These are phyloP conservation scores for Onygenales sp. DNA, from an alignment of 2,329 filamentous ascomycete genomes.

Conservation along the genomic window DNA sequence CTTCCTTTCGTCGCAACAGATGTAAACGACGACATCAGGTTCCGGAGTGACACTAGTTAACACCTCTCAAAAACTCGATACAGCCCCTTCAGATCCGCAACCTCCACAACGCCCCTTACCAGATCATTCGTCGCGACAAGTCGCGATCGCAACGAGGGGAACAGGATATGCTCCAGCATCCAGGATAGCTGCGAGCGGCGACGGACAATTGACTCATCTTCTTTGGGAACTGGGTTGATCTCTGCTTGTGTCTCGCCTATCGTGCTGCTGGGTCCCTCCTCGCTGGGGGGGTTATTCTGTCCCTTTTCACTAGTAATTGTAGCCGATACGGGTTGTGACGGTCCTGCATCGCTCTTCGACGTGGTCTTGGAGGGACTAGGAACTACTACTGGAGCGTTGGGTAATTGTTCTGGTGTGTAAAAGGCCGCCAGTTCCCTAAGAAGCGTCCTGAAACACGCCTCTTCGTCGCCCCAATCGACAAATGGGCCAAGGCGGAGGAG, in stretches of 20 bases:
- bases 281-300: too few relatives aligned
- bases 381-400: slow-evolving; percentile 17
- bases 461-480: slow-evolving; percentile 79
- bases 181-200: slow-evolving; percentile 61
- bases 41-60: slow-evolving; percentile 34
- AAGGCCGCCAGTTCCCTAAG: slow-evolving; percentile 80
- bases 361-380: not conserved
- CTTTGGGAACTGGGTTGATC: slow-evolving; percentile 28
- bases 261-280: too few relatives aligned
- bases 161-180: slow-evolving; percentile 75
- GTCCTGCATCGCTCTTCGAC: not conserved
- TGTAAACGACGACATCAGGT: not conserved
- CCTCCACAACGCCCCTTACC: slow-evolving; percentile 70
- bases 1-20: too few relatives aligned
- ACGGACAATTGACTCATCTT: slow-evolving; percentile 27
- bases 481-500: slow-evolving; percentile 79
- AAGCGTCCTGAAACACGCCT: slow-evolving; percentile 75
- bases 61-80: slow-evolving; percentile 95
- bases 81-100: slow-evolving; percentile 83
- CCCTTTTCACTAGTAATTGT: too few relatives aligned
- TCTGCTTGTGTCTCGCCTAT: too few relatives aligned
- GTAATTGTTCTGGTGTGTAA: slow-evolving; percentile 80
- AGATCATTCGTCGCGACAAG: slow-evolving; percentile 72
- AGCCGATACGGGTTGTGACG: too few relatives aligned
- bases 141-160: slow-evolving; percentile 76